Conservation (phyloP, 2,329 filamentous ascomycete species). For the Nigrospora sphaerica region DNA sequence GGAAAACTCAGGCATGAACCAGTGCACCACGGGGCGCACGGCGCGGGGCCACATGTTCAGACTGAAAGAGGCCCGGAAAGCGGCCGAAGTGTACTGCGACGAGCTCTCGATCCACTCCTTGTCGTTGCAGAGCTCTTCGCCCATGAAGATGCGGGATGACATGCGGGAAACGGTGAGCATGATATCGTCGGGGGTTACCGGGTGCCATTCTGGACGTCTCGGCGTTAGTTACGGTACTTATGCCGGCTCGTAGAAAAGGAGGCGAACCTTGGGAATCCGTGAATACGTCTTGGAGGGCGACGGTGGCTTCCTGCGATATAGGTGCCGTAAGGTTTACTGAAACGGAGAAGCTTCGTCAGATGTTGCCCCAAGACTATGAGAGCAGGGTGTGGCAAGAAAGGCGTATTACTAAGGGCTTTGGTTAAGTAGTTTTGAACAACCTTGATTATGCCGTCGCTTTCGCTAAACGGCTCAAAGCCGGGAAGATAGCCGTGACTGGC, state of each 20-base stretch:
- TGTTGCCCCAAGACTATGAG: no score
- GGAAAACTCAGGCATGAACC: conserved; percentile 31
- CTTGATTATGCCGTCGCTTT: background rate
- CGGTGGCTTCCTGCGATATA: background rate
- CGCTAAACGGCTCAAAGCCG: background rate
- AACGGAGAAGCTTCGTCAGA: no score
- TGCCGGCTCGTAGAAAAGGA: no score
- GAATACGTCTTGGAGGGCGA: background rate
- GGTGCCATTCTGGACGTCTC: conserved; percentile 27
- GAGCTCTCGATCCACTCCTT: conserved; percentile 33
- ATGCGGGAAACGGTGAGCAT: conserved; percentile 34
- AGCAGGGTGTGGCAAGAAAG: background rate
- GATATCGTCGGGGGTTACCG: conserved; percentile 20
- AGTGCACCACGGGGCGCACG: conserved; percentile 29
- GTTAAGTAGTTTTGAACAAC: background rate
- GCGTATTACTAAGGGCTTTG: conserved; percentile 10
- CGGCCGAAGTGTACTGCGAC: conserved; percentile 27
- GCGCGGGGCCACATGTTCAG: conserved; percentile 29
- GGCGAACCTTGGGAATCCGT: background rate
- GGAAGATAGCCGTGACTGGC: background rate
- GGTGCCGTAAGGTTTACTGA: background rate
- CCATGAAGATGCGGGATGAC: conserved; percentile 38
- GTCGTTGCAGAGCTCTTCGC: conserved; percentile 31
- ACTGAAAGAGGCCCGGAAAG: conserved; percentile 18
- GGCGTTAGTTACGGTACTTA: no score